phyloP scores from a whole-genome alignment of 352 stramenopile genomes.

The Globisporangium parvum region DNA sequence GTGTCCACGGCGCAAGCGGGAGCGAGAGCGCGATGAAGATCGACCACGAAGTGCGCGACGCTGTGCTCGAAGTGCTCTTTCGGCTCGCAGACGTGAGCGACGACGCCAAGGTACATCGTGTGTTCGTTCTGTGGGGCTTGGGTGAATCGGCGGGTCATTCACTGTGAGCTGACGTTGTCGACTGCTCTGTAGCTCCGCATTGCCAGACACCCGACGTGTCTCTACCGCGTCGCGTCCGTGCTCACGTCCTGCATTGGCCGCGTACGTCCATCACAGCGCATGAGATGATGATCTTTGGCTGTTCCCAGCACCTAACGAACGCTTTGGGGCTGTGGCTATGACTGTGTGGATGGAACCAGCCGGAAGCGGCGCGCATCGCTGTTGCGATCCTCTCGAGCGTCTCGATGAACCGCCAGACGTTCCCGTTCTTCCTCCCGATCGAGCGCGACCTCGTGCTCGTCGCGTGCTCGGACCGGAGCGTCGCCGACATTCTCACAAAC shows the following conservation, averaged over 20 bases:
- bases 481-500: constrained; percentile 78
- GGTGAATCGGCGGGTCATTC: not conserved
- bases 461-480: constrained; percentile 66
- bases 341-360: constrained; percentile 25
- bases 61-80: constrained; percentile 67
- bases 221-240: constrained; percentile 41
- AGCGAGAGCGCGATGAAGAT: constrained; percentile 45
- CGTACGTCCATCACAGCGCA: constrained; percentile 22
- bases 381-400: constrained; percentile 68
- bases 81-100: constrained; percentile 62
- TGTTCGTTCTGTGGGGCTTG: not conserved
- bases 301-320: not conserved
- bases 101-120: constrained; percentile 30
- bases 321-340: not conserved
- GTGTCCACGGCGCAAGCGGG: constrained; percentile 10
- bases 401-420: constrained; percentile 71
- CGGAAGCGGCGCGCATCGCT: constrained; percentile 66
- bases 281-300: not conserved
- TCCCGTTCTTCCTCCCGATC: constrained; percentile 73
- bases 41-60: constrained; percentile 75
- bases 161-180: not conserved
- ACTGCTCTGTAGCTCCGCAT: constrained; percentile 40
- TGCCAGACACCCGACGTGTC: constrained; percentile 58
- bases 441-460: constrained; percentile 72
- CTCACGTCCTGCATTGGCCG: constrained; percentile 67